Evolutionary conservation across 2,329 filamentous ascomycete species (phyloP), one percentile per base, ranked within the genome.

Genomic region (Gliomastix tumulicola): DNA sequence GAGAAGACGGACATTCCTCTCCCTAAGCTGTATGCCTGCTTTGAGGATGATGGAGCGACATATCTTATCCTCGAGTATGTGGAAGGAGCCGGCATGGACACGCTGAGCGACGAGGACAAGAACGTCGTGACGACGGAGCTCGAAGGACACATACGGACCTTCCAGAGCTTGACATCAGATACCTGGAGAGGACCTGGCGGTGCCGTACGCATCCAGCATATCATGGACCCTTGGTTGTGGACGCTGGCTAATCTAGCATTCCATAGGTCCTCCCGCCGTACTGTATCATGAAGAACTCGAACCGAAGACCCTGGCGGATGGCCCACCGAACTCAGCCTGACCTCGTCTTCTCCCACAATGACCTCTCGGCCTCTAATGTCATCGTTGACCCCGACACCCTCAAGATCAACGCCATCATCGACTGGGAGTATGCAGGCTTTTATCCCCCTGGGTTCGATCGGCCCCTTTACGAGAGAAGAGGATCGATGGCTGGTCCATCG

Each of bases 341-440:
- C 25, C 25, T 44, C 25, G 43, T 46, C 21, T 51, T 51, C 30
- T 51, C 46, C 36, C 49, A 51, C 34, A 45, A 45, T 34, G 49
- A 51, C 21, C 35, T 49, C 20, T 46, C 44, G 7, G 39, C 45
- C 37, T 32, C 16, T n/a, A 37, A 50, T 27, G 31, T 51, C 35
- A 48, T 51, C 21, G 48, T 51, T 20, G 39, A 50, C 34, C 45
- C 44, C 21, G 34, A 50, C 2, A 53, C 53, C 6, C 39, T 59
- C 27, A 53, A 57, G 30, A 56, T 63, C 10, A 41, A 35, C 2
- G 57, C 53, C 8, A 57, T 62, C 23, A 49, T 63, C n/a, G 60
- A 62, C 34, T 64, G 59, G 59, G 59, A 65, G 38, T 59, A 57
- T 41, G 53, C 51, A 10, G 59, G 55, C 17, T 60, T 55, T 48